Conservation (phyloP, 768 basidiomycete genomes). For the Hydnomerulius pinastri region DNA sequence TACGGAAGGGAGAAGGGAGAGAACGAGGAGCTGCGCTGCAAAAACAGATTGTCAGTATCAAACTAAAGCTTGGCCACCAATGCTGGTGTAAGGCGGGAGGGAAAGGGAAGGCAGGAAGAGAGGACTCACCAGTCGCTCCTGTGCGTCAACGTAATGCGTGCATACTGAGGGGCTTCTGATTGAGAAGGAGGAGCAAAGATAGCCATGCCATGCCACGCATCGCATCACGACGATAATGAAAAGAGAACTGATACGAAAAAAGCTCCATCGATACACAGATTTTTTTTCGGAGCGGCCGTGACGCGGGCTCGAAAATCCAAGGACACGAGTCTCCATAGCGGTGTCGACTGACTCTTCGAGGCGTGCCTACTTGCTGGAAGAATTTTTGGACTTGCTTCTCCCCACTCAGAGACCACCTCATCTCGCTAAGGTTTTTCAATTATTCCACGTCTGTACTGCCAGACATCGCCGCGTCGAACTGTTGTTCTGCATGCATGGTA, state of each 20-base stretch:
- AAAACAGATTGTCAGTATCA: slow-evolving; percentile 9
- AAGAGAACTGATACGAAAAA: slow-evolving; percentile 14
- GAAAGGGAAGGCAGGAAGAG: slow-evolving; percentile 13
- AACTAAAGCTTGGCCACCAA: slow-evolving; percentile 20
- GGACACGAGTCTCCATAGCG: slow-evolving; percentile 16
- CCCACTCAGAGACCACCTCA: slow-evolving; percentile 30
- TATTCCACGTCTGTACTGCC: slow-evolving; percentile 21
- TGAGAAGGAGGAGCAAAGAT: slow-evolving; percentile 24
- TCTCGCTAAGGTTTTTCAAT: slow-evolving; percentile 24
- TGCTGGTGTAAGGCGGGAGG: too few species aligned
- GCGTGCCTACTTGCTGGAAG: too few species aligned
- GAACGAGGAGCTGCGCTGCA: slow-evolving; percentile 1
- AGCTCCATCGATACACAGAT: slow-evolving; percentile 13
- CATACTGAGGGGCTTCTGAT: not conserved
- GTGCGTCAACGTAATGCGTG: slow-evolving; percentile 23
- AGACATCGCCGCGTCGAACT: slow-evolving; percentile 9
- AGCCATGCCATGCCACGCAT: slow-evolving; percentile 22
- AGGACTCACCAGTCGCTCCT: slow-evolving; percentile 16
- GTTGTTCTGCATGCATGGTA: too few species aligned
- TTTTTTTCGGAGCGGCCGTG: slow-evolving; percentile 15
- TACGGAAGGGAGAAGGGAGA: slow-evolving; percentile 1
- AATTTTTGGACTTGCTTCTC: too few species aligned
- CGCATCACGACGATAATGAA: slow-evolving; percentile 11
- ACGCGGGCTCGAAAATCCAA: slow-evolving; percentile 11
- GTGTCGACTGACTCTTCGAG: slow-evolving; percentile 25